These are phyloP conservation scores for Dothistroma septosporum DNA, from an alignment of 2,329 filamentous ascomycete genomes.

Conservation along the genomic window DNA sequence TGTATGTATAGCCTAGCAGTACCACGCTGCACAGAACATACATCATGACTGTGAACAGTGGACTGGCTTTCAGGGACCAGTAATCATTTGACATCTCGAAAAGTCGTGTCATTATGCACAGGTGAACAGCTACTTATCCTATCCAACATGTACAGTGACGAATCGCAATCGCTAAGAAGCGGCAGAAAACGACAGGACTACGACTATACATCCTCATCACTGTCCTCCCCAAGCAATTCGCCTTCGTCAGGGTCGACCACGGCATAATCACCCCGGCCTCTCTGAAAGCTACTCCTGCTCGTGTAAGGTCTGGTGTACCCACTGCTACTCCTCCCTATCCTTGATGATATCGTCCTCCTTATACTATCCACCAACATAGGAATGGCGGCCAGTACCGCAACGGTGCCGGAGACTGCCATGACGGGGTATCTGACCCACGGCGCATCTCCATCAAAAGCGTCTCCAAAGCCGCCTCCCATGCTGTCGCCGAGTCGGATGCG, in stretches of 20 bases:
- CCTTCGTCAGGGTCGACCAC: conserved; percentile 91
- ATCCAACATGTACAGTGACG: not conserved
- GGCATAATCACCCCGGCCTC: conserved; percentile 81
- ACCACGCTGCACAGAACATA: no score
- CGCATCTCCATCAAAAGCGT: conserved; percentile 63
- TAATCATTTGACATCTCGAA: not conserved
- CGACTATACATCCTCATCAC: conserved; percentile 71
- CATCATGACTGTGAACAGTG: no score
- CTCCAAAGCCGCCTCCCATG: conserved; percentile 28
- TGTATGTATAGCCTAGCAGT: no score
- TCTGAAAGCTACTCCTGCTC: conserved; percentile 81
- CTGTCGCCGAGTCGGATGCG: conserved; percentile 78
- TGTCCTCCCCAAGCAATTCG: conserved; percentile 78
- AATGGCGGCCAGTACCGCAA: conserved; percentile 52
- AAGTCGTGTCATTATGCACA: not conserved
- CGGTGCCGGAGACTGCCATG: conserved; percentile 46
- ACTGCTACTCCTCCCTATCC: conserved; percentile 49
- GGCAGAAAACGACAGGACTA: not conserved
- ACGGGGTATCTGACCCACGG: conserved; percentile 75
- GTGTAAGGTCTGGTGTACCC: conserved; percentile 67
- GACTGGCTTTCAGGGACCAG: not conserved
- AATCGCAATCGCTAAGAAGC: not conserved
- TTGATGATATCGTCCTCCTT: conserved; percentile 59
- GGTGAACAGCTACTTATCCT: not conserved
- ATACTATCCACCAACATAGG: conserved; percentile 70